Evolutionary conservation across 163 green algal species (phyloP).

Genomic region (Coccomyxa subellipsoidea): DNA sequence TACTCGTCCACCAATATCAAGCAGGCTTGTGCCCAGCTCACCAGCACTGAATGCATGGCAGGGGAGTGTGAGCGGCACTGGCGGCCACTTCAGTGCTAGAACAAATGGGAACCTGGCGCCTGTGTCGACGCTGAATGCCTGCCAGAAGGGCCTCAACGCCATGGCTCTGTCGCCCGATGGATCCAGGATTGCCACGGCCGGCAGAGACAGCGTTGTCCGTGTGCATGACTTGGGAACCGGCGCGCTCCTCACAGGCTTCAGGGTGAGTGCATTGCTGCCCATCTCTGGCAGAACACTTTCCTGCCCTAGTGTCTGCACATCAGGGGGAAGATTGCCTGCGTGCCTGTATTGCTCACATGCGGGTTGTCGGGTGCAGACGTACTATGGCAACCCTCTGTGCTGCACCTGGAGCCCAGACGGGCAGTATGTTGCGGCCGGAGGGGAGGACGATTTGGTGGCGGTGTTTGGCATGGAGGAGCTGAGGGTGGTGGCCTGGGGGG

Average conservation of each 20-base stretch:
- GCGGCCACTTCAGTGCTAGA: neutral
- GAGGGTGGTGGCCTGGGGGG: slow-evolving; percentile 55
- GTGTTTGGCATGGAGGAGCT: slow-evolving; percentile 37
- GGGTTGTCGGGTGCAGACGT: slow-evolving; percentile 43
- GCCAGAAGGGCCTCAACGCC: slow-evolving; percentile 33
- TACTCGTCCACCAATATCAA: too few species aligned
- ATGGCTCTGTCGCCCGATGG: slow-evolving; percentile 56
- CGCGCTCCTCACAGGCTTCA: slow-evolving; percentile 51
- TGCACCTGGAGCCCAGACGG: slow-evolving; percentile 72
- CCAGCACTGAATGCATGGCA: neutral
- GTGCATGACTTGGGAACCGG: slow-evolving; percentile 47
- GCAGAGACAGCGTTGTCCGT: slow-evolving; percentile 50
- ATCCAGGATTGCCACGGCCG: slow-evolving; percentile 49
- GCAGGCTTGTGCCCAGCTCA: too few species aligned
- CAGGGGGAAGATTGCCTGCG: neutral
- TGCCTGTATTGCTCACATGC: neutral
- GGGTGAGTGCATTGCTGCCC: slow-evolving; percentile 26
- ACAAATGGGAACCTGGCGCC: neutral
- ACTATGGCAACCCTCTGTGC: slow-evolving; percentile 67
- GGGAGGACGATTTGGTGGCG: slow-evolving; percentile 80
- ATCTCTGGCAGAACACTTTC: too few species aligned
- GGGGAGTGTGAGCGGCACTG: neutral
- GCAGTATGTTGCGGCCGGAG: slow-evolving; percentile 67
- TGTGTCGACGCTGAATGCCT: slow-evolving; percentile 3
- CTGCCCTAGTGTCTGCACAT: neutral